Evolutionary conservation across 352 stramenopile species (phyloP).

Genomic region (Halophytophthora polymorphica): DNA sequence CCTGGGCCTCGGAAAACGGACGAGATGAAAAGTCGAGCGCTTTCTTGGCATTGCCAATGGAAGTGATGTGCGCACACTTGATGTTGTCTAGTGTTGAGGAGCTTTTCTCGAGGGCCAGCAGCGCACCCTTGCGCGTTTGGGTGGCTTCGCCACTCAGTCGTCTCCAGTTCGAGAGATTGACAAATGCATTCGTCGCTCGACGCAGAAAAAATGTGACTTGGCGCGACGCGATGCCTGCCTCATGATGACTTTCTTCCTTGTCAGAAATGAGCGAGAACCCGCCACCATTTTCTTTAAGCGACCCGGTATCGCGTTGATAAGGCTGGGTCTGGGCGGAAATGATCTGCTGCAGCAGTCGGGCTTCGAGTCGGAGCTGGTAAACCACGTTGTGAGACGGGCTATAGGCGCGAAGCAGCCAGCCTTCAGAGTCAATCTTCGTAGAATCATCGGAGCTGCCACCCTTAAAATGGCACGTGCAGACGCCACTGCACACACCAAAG

Average conservation of each 20-base stretch:
- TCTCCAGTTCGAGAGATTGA: slow-evolving; percentile 37
- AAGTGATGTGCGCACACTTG: slow-evolving; percentile 15
- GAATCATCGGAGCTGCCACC: slow-evolving; percentile 10
- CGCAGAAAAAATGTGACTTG: slow-evolving; percentile 24
- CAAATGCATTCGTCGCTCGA: slow-evolving; percentile 14
- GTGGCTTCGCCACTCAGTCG: slow-evolving; percentile 35
- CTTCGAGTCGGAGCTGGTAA: slow-evolving; percentile 51
- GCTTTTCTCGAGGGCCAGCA: slow-evolving; percentile 24
- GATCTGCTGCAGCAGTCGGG: slow-evolving; percentile 41
- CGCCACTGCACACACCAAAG: slow-evolving; percentile 30
- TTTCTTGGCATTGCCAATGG: slow-evolving; percentile 34
- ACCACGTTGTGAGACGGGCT: slow-evolving; percentile 47
- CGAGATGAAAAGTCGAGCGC: slow-evolving; percentile 55
- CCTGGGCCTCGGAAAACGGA: slow-evolving; percentile 55
- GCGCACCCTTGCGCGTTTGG: slow-evolving; percentile 32
- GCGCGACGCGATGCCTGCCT: slow-evolving; percentile 10
- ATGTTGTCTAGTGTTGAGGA: slow-evolving; percentile 17
- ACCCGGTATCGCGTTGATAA: neutral
- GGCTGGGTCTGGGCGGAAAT: slow-evolving; percentile 12
- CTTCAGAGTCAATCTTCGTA: slow-evolving; percentile 9
- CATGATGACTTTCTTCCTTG: slow-evolving; percentile 16
- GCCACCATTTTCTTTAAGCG: neutral
- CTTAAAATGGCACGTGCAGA: slow-evolving; percentile 52
- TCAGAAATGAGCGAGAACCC: slow-evolving; percentile 14
- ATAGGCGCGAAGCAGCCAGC: slow-evolving; percentile 69